Evolutionary conservation across 495 filamentous ascomycete species (phyloP).

Genomic region (Aspergillus bridgeri): DNA sequence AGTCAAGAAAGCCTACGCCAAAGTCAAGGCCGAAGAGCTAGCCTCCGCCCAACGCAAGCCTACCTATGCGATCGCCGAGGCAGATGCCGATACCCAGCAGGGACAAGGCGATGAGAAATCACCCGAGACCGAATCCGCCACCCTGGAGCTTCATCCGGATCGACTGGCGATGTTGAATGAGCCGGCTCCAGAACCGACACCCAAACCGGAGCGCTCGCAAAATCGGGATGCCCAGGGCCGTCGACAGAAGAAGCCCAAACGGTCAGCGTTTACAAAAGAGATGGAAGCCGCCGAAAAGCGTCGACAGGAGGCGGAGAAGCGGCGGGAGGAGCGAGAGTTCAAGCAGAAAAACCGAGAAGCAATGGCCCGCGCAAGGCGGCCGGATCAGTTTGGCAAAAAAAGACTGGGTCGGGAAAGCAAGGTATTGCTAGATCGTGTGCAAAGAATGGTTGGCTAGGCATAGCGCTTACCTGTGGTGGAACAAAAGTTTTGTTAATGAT

Average conservation of each 20-base stretch:
- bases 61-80: conserved; percentile 28
- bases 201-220: conserved; percentile 17
- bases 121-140: conserved; percentile 28
- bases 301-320: conserved; percentile 60
- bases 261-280: conserved; percentile 74
- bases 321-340: conserved; percentile 53
- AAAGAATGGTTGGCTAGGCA: conserved; percentile 58
- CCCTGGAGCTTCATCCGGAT: conserved; percentile 66
- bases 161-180: conserved; percentile 64
- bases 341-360: conserved; percentile 61
- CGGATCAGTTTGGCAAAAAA: conserved; percentile 73
- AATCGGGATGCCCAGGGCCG: conserved; percentile 16
- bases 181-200: conserved; percentile 23
- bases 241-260: conserved; percentile 49
- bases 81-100: conserved; percentile 12
- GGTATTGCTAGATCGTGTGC: conserved; percentile 77
- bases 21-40: conserved; percentile 66
- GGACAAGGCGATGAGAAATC: conserved; percentile 17
- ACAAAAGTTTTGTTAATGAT: conserved; percentile 19
- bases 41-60: conserved; percentile 29
- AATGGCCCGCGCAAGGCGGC: conserved; percentile 72
- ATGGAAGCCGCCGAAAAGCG: conserved; percentile 64
- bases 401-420: conserved; percentile 83
- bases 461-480: conserved; percentile 5
- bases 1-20: conserved; percentile 88